Base-by-base conservation (phyloP, 352 stramenopile genomes). In the Phytophthora idaei region DNA sequence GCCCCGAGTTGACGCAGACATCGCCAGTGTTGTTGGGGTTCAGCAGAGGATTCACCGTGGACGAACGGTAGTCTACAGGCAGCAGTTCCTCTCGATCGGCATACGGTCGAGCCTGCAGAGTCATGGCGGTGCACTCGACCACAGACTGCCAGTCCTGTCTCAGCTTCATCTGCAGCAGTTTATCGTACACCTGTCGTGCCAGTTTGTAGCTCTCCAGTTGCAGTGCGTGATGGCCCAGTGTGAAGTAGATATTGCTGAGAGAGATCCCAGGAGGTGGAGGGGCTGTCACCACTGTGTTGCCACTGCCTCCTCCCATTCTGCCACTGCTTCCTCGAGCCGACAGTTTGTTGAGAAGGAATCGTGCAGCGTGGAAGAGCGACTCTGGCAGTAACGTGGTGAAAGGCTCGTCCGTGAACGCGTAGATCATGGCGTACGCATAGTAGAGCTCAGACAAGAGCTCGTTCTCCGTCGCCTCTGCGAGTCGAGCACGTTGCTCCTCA, bases 41-140 rank as follows among this genome's bases (percentile, higher is more conserved):
- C n/a, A 99, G 71, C 21, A 98, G 74, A 4, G 92, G 89, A 61
- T 98, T 99, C 15, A 89, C 85, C 0, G 90, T 94, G 5, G 92
- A 96, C 54, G 95, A 99, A 10, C 90, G 88, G 60, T 98, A 99
- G 78, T 98, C 98, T 4, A 98, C 92, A 2, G 94, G 94, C n/a
- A 98, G 70, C 34, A 98, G 61, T 46, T 98, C 96, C 15, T 97
- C 89, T 34, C 93, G 93, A 72, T 99, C 95, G 46, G 85, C 82
- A 59, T 97, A 96, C 47, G 96, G 90, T 66, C 97, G 97, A 25
- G 94, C 85, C 80, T 98, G 89, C 5, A 98, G 80, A 17, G 87
- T 92, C 71, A 99, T 92, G 69, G 92, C 87, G 17, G 95, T 97
- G 57, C 98, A 69, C 53, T 99, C 95, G 3, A 98, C 80, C 59